Percentiles rank a stretch among this genome's conserved stretches.
These are phyloP conservation scores for Paramecium octaurelia DNA, from an alignment of 73 alveolate species.

Conservation along the genomic window DNA sequence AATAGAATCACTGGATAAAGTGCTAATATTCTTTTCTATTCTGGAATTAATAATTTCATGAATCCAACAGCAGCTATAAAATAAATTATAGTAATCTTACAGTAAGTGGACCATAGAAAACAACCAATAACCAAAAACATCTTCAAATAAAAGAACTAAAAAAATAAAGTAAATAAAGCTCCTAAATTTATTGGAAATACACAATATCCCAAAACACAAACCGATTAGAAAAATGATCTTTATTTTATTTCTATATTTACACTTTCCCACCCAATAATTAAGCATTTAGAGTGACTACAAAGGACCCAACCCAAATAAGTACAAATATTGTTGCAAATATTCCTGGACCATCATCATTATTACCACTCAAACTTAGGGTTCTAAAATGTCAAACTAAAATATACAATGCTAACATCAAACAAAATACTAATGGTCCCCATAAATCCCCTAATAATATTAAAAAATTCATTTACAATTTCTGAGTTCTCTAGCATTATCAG, in stretches of 20 bases:
- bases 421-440: conserved; percentile 96
- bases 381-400: neutral
- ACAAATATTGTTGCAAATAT: conserved; percentile 85
- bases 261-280: conserved; percentile 90
- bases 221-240: conserved; percentile 83
- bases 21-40: conserved; percentile 74
- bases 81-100: conserved; percentile 16
- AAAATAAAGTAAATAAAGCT: conserved; percentile 71
- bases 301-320: conserved; percentile 93
- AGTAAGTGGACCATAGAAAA: conserved; percentile 74
- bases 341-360: conserved; percentile 16
- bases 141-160: conserved; percentile 54
- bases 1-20: conserved; percentile 92
- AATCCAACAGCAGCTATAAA: conserved; percentile 80
- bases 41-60: conserved; percentile 77
- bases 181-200: conserved; percentile 92
- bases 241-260: conserved; percentile 3
- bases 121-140: conserved; percentile 67
- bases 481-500: conserved; percentile 78
- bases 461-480: conserved; percentile 70
- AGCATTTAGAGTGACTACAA: conserved; percentile 86
- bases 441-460: conserved; percentile 81
- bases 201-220: conserved; percentile 94
- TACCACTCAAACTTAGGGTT: neutral
- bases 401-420: conserved; percentile 59